Evolutionary conservation across 192 early-diverging fungal genomes (phyloP).

Genomic region (Coemansia sp.): DNA sequence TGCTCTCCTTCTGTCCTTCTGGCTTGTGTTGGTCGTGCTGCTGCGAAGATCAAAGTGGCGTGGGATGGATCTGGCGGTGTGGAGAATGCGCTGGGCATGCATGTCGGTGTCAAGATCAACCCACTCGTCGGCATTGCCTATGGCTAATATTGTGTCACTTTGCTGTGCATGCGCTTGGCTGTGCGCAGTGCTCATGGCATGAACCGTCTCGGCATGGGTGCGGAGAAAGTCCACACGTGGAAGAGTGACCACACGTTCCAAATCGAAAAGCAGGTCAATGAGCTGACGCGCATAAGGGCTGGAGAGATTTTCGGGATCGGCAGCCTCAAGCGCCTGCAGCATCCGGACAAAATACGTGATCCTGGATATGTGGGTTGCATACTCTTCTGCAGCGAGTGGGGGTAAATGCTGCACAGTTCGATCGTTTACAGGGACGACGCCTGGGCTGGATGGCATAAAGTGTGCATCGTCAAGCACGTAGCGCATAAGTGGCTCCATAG

Average conservation of each 20-base stretch:
- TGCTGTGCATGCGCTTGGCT: neutral
- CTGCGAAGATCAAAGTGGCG: conserved; percentile 23
- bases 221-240: conserved; percentile 44
- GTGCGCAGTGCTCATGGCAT: conserved; percentile 18
- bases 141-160: conserved; percentile 17
- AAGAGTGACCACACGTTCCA: conserved; percentile 34
- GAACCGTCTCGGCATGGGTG: conserved; percentile 32
- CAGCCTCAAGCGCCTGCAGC: conserved; percentile 40
- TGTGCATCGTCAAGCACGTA: conserved; percentile 32
- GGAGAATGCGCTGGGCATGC: conserved; percentile 14
- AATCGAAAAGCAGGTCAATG: conserved; percentile 41
- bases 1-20: neutral
- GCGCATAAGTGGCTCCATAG: conserved; percentile 24
- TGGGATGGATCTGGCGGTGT: conserved; percentile 30
- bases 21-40: conserved; percentile 1
- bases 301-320: conserved; percentile 36
- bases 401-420: conserved; percentile 29
- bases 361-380: conserved; percentile 30
- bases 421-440: conserved; percentile 24
- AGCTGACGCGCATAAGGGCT: conserved; percentile 35
- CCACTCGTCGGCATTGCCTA: conserved; percentile 18
- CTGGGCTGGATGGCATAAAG: conserved; percentile 17
- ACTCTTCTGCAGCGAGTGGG: conserved; percentile 42
- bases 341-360: conserved; percentile 36
- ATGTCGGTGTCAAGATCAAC: neutral